Conservation (phyloP, 345 rosid species). For the Gossypium stocksii region DNA sequence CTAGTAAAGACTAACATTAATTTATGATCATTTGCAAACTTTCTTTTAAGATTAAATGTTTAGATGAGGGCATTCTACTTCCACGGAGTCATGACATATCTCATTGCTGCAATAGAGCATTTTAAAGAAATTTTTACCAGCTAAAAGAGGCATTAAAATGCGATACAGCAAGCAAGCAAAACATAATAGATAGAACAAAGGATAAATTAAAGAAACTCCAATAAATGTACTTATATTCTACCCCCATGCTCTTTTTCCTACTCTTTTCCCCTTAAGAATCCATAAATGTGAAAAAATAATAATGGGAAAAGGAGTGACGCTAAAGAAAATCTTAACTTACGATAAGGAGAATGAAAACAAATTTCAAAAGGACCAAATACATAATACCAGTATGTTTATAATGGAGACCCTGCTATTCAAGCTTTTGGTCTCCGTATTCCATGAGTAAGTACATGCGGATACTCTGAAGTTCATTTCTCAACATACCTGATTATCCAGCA, state of each 20-base stretch:
- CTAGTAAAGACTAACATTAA: neutral
- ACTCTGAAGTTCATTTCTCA: neutral
- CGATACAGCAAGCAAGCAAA: neutral
- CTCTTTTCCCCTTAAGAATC: neutral
- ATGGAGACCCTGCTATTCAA: neutral
- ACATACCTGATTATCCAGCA: slow-evolving; percentile 87
- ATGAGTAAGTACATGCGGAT: slow-evolving; percentile 2
- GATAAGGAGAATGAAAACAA: neutral
- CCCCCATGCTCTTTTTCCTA: neutral
- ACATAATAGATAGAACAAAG: neutral
- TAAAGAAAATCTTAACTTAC: neutral
- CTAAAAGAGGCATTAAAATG: neutral
- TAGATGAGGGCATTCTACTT: neutral
- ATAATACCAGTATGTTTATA: neutral
- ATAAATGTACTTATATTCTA: neutral
- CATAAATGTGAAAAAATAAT: neutral
- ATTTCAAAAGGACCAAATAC: neutral
- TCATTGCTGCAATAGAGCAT: neutral
- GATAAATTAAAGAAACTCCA: neutral
- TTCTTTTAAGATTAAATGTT: neutral
- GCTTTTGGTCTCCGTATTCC: neutral
- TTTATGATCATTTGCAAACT: neutral
- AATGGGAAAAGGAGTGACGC: neutral
- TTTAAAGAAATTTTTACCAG: neutral
- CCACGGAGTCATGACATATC: neutral